Conservation (phyloP, 805 yeast species). For the Saccharomycopsis microspora region DNA sequence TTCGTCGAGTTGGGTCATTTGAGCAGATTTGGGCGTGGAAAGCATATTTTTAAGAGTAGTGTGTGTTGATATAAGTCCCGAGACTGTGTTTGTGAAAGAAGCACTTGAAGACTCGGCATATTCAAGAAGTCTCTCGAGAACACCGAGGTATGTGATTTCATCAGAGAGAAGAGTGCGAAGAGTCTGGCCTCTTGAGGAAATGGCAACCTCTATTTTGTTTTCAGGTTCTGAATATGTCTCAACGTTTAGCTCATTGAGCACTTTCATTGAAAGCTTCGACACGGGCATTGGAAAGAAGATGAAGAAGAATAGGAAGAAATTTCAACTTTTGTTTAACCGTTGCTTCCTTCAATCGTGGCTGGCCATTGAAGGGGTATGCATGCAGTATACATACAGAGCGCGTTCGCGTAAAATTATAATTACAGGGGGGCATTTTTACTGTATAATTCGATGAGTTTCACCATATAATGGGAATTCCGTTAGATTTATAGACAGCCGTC, state of each 20-base stretch:
- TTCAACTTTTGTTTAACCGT: too few relatives aligned
- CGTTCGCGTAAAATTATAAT: too few relatives aligned
- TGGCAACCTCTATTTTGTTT: constrained; percentile 10
- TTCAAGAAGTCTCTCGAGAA: constrained; percentile 3
- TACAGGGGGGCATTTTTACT: too few relatives aligned
- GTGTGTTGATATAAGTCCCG: background rate
- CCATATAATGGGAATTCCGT: too few relatives aligned
- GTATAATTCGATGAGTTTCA: too few relatives aligned
- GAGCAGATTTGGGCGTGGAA: background rate
- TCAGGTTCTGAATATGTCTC: constrained; percentile 6
- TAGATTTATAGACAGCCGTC: too few relatives aligned
- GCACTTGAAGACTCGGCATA: background rate
- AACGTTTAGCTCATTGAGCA: constrained; percentile 12
- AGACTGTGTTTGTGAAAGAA: background rate
- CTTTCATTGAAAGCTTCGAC: constrained; percentile 11
- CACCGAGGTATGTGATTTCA: constrained; percentile 6
- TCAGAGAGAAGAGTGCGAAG: constrained; percentile 1
- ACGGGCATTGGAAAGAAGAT: constrained; percentile 4
- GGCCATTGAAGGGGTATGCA: too few relatives aligned
- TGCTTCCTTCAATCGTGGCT: too few relatives aligned
- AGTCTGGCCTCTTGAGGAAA: constrained; percentile 7
- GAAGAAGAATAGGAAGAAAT: background rate
- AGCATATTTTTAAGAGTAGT: background rate
- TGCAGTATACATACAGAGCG: too few relatives aligned
- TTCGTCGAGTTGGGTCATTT: constrained; percentile 8